phyloP scores from a whole-genome alignment of 805 yeast species.

The Ogataea henricii region DNA sequence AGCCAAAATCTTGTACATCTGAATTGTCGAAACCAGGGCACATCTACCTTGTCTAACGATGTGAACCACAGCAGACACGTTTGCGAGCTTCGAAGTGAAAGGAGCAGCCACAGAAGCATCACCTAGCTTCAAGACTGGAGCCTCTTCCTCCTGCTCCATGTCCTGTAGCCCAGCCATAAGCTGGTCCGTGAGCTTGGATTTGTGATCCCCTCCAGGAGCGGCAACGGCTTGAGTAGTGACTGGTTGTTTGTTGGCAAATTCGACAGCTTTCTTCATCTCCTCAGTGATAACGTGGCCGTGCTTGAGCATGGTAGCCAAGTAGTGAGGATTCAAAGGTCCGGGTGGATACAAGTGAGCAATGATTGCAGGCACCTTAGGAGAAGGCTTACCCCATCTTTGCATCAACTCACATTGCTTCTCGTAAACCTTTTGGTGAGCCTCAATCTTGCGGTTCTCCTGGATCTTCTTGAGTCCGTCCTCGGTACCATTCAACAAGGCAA shows the following conservation, averaged over 20 bases:
- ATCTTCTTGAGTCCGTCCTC: slow-evolving; percentile 90
- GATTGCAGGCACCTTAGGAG: slow-evolving; percentile 78
- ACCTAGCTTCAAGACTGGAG: slow-evolving; percentile 91
- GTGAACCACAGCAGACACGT: slow-evolving; percentile 89
- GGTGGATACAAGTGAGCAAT: slow-evolving; percentile 98
- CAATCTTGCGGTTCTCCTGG: slow-evolving; percentile 74
- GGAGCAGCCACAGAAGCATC: slow-evolving; percentile 99
- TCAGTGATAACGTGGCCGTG: slow-evolving; percentile 80
- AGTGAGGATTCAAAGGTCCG: slow-evolving; percentile 87
- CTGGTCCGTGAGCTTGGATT: slow-evolving; percentile 60
- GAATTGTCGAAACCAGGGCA: slow-evolving; percentile 95
- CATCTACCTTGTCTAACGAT: slow-evolving; percentile 98
- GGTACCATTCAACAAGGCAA: slow-evolving; percentile 96
- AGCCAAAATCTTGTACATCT: slow-evolving; percentile 97
- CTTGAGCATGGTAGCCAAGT: slow-evolving; percentile 79
- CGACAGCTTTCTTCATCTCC: slow-evolving; percentile 65
- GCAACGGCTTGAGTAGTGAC: slow-evolving; percentile 11
- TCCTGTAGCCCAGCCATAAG: slow-evolving; percentile 56
- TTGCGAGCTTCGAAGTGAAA: slow-evolving; percentile 90
- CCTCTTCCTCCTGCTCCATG: slow-evolving; percentile 70
- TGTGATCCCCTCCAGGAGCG: slow-evolving; percentile 33
- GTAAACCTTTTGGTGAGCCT: slow-evolving; percentile 65
- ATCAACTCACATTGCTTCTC: slow-evolving; percentile 81
- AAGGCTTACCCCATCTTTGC: slow-evolving; percentile 78
- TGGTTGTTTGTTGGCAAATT: slow-evolving; percentile 42